These are phyloP conservation scores for Trypanosomatidae sp. DNA, from an alignment of 208 protist species.

Conservation along the genomic window DNA sequence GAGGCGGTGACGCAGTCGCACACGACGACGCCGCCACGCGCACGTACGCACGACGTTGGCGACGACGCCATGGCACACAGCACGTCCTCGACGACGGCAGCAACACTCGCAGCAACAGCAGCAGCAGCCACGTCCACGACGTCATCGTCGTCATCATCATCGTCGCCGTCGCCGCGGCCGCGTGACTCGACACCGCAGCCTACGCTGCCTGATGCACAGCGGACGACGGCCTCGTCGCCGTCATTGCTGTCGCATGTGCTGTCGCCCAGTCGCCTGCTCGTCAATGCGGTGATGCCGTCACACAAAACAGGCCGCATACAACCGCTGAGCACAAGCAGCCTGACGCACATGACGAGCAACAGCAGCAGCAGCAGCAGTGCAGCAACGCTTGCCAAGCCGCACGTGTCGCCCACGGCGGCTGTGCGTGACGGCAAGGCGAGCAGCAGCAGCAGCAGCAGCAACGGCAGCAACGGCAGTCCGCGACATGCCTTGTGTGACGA, in stretches of 20 bases:
- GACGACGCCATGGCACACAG: not conserved
- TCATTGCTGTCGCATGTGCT: not conserved
- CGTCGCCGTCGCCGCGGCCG: slow-evolving; percentile 5
- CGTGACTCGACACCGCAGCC: not conserved
- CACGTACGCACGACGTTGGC: not conserved
- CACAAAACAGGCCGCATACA: slow-evolving; percentile 13
- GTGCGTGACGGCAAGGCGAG: not conserved
- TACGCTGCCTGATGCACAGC: not conserved
- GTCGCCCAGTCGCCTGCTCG: slow-evolving; percentile 5
- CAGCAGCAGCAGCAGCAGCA: too few species aligned
- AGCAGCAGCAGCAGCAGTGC: not conserved
- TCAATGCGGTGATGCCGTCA: slow-evolving; percentile 17
- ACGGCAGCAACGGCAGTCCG: too few species aligned
- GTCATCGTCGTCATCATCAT: slow-evolving; percentile 2
- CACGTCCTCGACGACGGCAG: not conserved
- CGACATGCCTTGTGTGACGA: not conserved
- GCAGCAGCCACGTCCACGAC: slow-evolving; percentile 1
- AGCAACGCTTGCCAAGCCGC: slow-evolving; percentile 6
- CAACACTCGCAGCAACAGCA: not conserved
- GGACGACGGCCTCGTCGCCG: too few species aligned
- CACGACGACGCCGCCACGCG: too few species aligned
- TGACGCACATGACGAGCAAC: slow-evolving; percentile 1
- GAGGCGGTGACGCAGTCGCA: too few species aligned
- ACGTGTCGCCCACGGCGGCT: not conserved
- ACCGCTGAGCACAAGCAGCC: slow-evolving; percentile 2